Evolutionary conservation across 768 basidiomycete species (phyloP).

Genomic region (Hortiboletus campestris): DNA sequence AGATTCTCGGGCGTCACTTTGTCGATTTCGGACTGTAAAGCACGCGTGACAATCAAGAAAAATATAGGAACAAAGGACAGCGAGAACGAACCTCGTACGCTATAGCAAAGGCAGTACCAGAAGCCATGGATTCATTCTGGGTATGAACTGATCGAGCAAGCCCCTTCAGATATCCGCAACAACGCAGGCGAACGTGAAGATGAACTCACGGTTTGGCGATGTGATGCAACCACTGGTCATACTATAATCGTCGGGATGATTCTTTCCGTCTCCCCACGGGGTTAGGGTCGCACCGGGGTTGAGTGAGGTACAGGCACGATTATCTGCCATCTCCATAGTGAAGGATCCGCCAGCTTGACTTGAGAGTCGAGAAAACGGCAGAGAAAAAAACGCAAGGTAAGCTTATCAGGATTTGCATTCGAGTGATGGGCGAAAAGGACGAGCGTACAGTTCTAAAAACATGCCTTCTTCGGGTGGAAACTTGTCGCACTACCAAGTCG

Average conservation of each 20-base stretch:
- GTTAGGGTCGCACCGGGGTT: neutral
- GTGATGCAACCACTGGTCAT: neutral
- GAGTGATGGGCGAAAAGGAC: neutral
- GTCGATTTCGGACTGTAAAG: neutral
- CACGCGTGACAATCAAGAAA: neutral
- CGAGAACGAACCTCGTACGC: conserved; percentile 12
- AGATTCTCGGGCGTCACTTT: neutral
- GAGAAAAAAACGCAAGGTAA: neutral
- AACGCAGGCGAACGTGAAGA: neutral
- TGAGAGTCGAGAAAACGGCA: neutral
- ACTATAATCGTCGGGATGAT: conserved; percentile 2
- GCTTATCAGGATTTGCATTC: neutral
- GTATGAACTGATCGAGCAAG: conserved; percentile 10
- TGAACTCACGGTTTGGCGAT: conserved; percentile 13
- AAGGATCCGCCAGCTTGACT: neutral
- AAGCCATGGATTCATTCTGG: conserved; percentile 4
- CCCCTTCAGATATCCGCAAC: neutral
- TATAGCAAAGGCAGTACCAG: conserved; percentile 10
- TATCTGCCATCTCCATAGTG: conserved; percentile 2
- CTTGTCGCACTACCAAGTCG: neutral
- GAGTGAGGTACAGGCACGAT: neutral
- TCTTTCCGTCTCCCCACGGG: neutral
- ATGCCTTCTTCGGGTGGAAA: neutral
- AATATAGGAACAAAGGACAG: neutral
- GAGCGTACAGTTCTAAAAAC: conserved; percentile 12